Percentiles rank a stretch among this genome's conserved stretches.
Conservation (phyloP, 75 land plant genomes). For the Cupressus sempervirens region DNA sequence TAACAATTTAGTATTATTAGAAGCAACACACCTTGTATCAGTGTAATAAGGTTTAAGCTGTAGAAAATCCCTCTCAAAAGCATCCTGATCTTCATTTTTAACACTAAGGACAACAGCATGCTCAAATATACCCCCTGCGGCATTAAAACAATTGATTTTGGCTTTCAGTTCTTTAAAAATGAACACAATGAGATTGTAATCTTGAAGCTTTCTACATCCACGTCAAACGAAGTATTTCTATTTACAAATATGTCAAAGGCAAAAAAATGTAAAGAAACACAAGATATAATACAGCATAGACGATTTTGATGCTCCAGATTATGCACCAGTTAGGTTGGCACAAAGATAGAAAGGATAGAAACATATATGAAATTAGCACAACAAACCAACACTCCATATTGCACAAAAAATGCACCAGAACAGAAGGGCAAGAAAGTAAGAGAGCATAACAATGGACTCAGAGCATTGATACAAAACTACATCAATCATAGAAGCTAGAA, state of each 20-base stretch:
- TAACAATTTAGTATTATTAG: background rate
- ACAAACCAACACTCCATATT: background rate
- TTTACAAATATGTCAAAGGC: background rate
- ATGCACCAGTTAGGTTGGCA: background rate
- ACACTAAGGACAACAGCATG: conserved; percentile 94
- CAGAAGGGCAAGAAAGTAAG: background rate
- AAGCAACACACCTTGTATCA: conserved; percentile 54
- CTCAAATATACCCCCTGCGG: conserved; percentile 86
- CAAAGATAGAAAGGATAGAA: background rate
- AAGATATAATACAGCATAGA: background rate
- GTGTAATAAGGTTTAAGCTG: conserved; percentile 96
- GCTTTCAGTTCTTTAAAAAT: background rate
- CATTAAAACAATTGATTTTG: background rate
- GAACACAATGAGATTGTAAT: background rate
- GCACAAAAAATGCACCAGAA: background rate
- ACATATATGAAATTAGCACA: background rate
- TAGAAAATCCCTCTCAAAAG: conserved; percentile 92
- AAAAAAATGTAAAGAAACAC: background rate
- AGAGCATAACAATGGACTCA: background rate
- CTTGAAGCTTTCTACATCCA: background rate
- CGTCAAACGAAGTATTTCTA: background rate
- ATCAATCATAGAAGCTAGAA: no score
- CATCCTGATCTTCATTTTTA: conserved; percentile 83
- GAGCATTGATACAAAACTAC: background rate
- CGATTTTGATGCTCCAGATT: background rate